These are phyloP conservation scores for Botrytis aclada DNA, from an alignment of 2,329 filamentous ascomycete species.

Conservation along the genomic window DNA sequence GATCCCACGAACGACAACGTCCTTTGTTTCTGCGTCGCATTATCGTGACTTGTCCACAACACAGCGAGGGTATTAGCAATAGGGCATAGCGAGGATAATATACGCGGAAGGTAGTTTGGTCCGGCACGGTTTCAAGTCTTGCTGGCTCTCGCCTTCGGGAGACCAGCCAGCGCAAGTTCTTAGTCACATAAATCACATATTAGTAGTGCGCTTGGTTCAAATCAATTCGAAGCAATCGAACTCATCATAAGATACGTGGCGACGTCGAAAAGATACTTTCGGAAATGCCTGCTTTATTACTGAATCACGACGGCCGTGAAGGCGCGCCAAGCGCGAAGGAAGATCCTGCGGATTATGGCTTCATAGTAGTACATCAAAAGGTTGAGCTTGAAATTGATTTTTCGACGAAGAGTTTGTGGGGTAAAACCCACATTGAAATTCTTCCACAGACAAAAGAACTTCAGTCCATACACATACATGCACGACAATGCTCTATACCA, in stretches of 20 bases:
- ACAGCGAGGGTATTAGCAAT: too few species aligned
- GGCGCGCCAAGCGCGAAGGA: constrained; percentile 15
- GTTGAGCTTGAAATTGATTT: constrained; percentile 91
- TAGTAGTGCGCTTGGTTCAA: neutral
- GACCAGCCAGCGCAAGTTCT: constrained; percentile 1
- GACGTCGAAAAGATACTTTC: neutral
- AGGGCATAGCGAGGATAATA: neutral
- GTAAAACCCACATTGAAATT: constrained; percentile 78
- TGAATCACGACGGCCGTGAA: constrained; percentile 28
- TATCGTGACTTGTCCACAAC: neutral
- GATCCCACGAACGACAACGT: neutral
- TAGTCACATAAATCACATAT: neutral
- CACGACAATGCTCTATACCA: constrained; percentile 60
- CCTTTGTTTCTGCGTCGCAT: neutral
- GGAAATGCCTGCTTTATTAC: constrained; percentile 33
- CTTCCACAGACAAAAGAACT: constrained; percentile 53
- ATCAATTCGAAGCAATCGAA: neutral
- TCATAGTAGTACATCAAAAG: constrained; percentile 73
- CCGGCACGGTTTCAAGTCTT: neutral
- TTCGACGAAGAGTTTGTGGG: constrained; percentile 67
- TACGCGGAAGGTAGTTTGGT: neutral
- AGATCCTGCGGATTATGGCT: constrained; percentile 35
- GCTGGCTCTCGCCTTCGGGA: constrained; percentile 11
- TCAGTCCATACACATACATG: constrained; percentile 57
- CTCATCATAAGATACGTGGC: neutral